Evolutionary conservation across 371 early-diverging fungal species (phyloP).

Genomic region (Capillidium heterosporum): DNA sequence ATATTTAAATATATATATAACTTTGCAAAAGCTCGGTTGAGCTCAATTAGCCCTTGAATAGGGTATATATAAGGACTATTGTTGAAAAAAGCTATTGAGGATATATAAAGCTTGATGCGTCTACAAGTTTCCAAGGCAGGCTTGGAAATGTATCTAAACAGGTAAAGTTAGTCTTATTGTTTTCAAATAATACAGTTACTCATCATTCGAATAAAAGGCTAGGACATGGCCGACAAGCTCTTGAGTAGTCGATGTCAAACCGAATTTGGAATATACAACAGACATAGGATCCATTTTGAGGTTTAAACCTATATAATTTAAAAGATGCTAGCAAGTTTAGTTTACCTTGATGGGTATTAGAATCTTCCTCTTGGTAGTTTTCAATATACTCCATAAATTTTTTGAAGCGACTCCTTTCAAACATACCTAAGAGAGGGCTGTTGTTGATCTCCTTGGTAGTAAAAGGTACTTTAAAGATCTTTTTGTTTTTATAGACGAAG

Average conservation of each 20-base stretch:
- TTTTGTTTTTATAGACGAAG: conserved; percentile 79
- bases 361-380: conserved; percentile 60
- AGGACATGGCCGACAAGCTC: conserved; percentile 98
- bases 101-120: conserved; percentile 83
- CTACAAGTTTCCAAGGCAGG: conserved; percentile 87
- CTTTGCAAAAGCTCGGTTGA: conserved; percentile 96
- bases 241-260: conserved; percentile 78
- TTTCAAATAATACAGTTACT: neutral
- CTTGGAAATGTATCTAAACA: conserved; percentile 9
- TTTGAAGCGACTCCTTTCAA: conserved; percentile 89
- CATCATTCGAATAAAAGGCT: conserved; percentile 91
- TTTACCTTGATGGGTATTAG: conserved; percentile 43
- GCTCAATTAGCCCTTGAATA: conserved; percentile 95
- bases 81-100: conserved; percentile 85
- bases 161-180: neutral
- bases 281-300: conserved; percentile 60
- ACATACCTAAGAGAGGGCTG: conserved; percentile 76
- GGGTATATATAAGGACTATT: conserved; percentile 99
- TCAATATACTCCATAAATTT: conserved; percentile 95
- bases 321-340: neutral
- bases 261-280: conserved; percentile 80
- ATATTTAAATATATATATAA: neutral
- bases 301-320: conserved; percentile 22
- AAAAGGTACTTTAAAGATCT: conserved; percentile 90
- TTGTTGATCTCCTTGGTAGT: conserved; percentile 75